Evolutionary conservation across 2,329 filamentous ascomycete species (phyloP), one percentile per base, ranked within the genome.

Genomic region (Sporothrix sp.): DNA sequence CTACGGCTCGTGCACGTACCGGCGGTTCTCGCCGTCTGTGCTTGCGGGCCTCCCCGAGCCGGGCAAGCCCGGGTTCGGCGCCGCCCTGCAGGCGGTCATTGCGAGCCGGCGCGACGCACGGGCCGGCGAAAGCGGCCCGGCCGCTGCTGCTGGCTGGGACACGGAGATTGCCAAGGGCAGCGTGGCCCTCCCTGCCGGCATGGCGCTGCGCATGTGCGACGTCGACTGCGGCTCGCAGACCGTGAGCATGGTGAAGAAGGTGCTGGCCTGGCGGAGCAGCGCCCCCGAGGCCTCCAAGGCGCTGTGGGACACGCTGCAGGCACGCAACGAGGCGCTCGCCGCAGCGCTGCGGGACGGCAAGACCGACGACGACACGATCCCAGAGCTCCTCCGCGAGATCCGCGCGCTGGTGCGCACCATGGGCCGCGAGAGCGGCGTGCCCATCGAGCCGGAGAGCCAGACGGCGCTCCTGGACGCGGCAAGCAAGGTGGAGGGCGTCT

Each of bases 151-250:
- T 2, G 66, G 68, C 21, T 98, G 93, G 93, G 90, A 97, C 60
- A 83, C 82, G 0, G 81, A 89, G 60, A 81, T 94, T 44, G 67
- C 70, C 28, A 84, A 87, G 60, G 79, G 82, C 5, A 77, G 73
- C 14, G 81, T 91, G 48, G 75, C 73, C 54, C 73, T 97, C 52
- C 90, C 91, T 0, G 60, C 66, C 1, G 87, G 87, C 1, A 70
- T 95, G 58, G 78, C 84, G 21, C 73, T 97, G 58, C 79, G 94
- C 54, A 93, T 98, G 84, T 95, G 89, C 62, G 93, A 98, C 63
- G 93, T 98, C 7, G 87, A 94, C 64, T 95, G 90, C 63, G 93
- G 93, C 28, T 91, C 84, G 44, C 80, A 95, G 70, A 97, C 91
- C 7, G 90, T 95, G 0, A 79, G 88, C 13, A 97, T 98, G 93